Base-by-base conservation (phyloP, 306 rosid species). In the Notholithocarpus densiflorus region DNA sequence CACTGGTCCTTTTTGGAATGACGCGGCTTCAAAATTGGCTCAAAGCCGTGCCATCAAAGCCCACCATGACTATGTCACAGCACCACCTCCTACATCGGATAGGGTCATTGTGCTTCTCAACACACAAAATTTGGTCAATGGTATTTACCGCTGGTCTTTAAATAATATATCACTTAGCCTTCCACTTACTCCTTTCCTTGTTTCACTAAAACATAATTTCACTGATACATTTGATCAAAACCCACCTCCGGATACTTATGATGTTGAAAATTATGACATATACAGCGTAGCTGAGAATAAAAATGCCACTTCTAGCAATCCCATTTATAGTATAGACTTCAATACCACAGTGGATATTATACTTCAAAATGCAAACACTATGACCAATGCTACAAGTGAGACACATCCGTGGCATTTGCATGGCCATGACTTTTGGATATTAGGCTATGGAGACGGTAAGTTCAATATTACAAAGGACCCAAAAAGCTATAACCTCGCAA, bases 91-190 rank as follows among this genome's bases (percentile, higher is more conserved):
- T 3, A 55, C 55, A 37, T 51, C 79, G 72, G 31, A 79, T 21
- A 77, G 81, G 55, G 26, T 52, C 74, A 77, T 84, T 21, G 61
- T 80, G 26, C 84, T 84, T 5, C 87, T 84, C 75, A 79, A 75
- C 56, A 68, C 84, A 19, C 79, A 79, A 45, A 84, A 72, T 17
- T 62, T 72, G 24, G 56, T 84, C 9, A 45, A 79, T n/a, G 78
- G 75, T 5, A 6, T 62, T 20, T 23, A 18, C 15, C 23, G 12
- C 0, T 77, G 81, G 81, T 54, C 81, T 3, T 32, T 77, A 54
- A 77, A 77, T 24, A 77, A 77, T 53, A 74, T 77, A 6, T 77
- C 75, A 20, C 10, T 68, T 23, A 8, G 2, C 34, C 81, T 77
- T 48, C 81, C 81, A 13, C 14, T 0, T 10, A 77, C 75, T 10